Evolutionary conservation across 805 yeast genomes (phyloP).

Genomic region (Kluyveromyces dobzhanskii): DNA sequence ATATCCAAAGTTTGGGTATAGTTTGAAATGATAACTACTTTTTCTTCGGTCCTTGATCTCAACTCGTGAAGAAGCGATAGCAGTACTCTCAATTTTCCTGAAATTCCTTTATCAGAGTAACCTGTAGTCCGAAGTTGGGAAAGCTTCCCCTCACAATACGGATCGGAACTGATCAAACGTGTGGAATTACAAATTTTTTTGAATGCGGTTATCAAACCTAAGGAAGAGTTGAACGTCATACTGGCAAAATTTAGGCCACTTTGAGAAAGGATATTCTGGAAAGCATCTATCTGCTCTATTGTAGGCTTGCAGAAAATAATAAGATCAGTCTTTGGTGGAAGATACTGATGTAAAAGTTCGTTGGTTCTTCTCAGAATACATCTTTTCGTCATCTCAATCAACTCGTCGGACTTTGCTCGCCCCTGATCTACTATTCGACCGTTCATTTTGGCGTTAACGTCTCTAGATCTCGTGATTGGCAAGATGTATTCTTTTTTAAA

Average conservation of each 20-base stretch:
- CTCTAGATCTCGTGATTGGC: conserved; percentile 71
- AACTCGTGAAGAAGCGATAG: conserved; percentile 48
- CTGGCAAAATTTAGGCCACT: conserved; percentile 22
- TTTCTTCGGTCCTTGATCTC: conserved; percentile 41
- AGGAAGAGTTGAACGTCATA: conserved; percentile 34
- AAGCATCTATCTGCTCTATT: conserved; percentile 44
- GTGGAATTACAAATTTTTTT: conserved; percentile 85
- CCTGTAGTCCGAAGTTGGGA: conserved; percentile 7
- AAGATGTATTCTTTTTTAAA: conserved; percentile 55
- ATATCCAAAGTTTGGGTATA: conserved; percentile 82
- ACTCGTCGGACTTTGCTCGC: conserved; percentile 49
- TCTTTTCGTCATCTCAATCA: conserved; percentile 52
- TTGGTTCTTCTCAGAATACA: conserved; percentile 72
- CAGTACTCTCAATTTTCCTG: conserved; percentile 62
- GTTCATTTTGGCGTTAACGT: conserved; percentile 46
- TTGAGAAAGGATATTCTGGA: conserved; percentile 37
- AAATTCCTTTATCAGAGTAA: conserved; percentile 14
- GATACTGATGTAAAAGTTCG: conserved; percentile 43
- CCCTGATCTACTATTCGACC: conserved; percentile 46
- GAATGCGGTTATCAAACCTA: conserved; percentile 63
- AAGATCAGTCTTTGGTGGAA: conserved; percentile 70
- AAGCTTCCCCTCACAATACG: conserved; percentile 14
- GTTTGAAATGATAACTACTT: conserved; percentile 79
- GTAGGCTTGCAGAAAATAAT: conserved; percentile 77
- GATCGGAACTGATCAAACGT: conserved; percentile 45